Evolutionary conservation across 2,329 filamentous ascomycete genomes (phyloP).

Genomic region (Fusarium solani-melongenae): DNA sequence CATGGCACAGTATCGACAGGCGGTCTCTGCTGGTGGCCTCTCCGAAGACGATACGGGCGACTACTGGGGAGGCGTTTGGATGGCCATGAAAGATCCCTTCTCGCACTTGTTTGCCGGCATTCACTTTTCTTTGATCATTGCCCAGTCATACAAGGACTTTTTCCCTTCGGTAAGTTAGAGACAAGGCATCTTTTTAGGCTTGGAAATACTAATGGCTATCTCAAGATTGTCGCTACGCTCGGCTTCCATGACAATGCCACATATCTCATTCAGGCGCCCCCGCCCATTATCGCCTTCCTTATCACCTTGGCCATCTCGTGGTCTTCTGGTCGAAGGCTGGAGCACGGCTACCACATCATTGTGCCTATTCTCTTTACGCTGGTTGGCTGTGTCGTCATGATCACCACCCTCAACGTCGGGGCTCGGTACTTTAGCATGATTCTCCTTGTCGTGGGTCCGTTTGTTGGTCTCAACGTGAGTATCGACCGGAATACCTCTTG

Average conservation of each 20-base stretch:
- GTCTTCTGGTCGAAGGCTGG: conserved; percentile 51
- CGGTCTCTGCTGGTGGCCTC: conserved; percentile 49
- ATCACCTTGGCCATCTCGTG: conserved; percentile 51
- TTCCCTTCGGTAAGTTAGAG: conserved; percentile 49
- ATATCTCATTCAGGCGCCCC: conserved; percentile 55
- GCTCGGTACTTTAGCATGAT: conserved; percentile 57
- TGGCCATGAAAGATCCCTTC: conserved; percentile 50
- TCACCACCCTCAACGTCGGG: conserved; percentile 53
- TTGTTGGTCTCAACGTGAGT: conserved; percentile 51
- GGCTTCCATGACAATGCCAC: conserved; percentile 45
- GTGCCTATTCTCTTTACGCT: conserved; percentile 51
- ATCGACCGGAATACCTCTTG: rapidly evolving
- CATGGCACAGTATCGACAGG: conserved; percentile 52
- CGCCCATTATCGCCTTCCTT: conserved; percentile 55
- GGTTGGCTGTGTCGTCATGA: conserved; percentile 55
- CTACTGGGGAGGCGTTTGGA: conserved; percentile 51
- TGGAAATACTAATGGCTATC: background rate
- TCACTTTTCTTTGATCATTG: conserved; percentile 58
- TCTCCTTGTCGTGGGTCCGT: conserved; percentile 52
- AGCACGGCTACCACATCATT: conserved; percentile 55
- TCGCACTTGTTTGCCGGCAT: conserved; percentile 52
- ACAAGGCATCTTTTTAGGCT: too few species aligned
- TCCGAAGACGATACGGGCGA: conserved; percentile 52
- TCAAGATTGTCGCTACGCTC: conserved; percentile 45
- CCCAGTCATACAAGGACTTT: conserved; percentile 55